phyloP scores from a whole-genome alignment of 371 early-diverging fungal species.

The Basidiobolus meristosporus region DNA sequence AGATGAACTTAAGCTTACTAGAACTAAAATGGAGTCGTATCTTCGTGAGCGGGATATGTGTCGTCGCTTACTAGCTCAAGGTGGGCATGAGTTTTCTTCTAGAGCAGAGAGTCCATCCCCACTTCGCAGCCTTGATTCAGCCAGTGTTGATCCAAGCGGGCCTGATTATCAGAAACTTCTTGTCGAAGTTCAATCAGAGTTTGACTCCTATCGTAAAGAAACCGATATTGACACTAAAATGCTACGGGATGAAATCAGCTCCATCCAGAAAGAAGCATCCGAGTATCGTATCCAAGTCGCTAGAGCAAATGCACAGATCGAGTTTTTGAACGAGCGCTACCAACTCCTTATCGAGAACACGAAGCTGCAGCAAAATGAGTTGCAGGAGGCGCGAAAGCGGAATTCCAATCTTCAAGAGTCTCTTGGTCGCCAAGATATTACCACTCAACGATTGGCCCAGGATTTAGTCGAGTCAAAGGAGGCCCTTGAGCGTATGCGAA shows the following conservation, averaged over 20 bases:
- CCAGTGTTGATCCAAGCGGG: not conserved
- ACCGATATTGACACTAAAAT: conserved; percentile 18
- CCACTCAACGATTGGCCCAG: conserved; percentile 9
- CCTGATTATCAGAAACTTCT: conserved; percentile 8
- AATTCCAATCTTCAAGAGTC: conserved; percentile 8
- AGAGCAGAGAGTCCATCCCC: not conserved
- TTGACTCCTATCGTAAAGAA: conserved; percentile 29
- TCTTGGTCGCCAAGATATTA: conserved; percentile 9
- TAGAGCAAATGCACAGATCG: conserved; percentile 21
- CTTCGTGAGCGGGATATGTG: conserved; percentile 25
- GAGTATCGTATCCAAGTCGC: conserved; percentile 19
- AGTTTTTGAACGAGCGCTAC: conserved; percentile 25
- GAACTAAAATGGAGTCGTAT: conserved; percentile 14
- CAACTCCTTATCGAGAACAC: conserved; percentile 17
- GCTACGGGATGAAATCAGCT: conserved; percentile 18
- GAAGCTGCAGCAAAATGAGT: conserved; percentile 16
- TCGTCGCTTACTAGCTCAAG: conserved; percentile 8
- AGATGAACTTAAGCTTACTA: conserved; percentile 14
- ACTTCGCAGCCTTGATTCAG: not conserved
- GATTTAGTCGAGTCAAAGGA: conserved; percentile 18
- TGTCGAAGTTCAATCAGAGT: conserved; percentile 19
- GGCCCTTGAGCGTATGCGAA: conserved; percentile 11
- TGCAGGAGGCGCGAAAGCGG: conserved; percentile 15
- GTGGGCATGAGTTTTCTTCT: not conserved
- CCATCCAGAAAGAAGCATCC: conserved; percentile 15